Conservation (phyloP, 2,329 filamentous ascomycete species). For the Polychaeton citri region DNA sequence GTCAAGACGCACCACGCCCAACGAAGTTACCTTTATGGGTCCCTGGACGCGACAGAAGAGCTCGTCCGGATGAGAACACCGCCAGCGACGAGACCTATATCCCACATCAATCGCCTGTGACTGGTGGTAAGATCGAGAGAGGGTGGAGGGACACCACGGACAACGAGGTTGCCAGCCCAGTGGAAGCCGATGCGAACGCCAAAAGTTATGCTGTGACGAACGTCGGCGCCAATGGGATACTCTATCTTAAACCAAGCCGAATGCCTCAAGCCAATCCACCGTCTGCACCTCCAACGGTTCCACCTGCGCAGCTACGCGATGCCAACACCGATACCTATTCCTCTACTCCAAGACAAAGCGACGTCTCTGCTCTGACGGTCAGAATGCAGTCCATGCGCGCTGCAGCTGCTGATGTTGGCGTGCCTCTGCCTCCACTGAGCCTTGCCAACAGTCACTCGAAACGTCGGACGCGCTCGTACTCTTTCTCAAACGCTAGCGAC, state of each 20-base stretch:
- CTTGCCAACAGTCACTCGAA: conserved; percentile 10
- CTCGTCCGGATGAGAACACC: too few relatives aligned
- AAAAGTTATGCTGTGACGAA: not conserved
- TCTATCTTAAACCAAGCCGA: conserved; percentile 32
- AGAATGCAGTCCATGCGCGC: conserved; percentile 8
- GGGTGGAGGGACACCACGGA: not conserved
- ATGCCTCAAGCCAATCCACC: conserved; percentile 10
- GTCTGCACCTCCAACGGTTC: conserved; percentile 17
- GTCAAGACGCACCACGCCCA: not conserved
- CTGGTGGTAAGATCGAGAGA: not conserved
- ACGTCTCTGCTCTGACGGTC: not conserved
- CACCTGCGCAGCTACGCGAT: not conserved
- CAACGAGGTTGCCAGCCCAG: not conserved
- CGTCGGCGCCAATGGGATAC: conserved; percentile 27
- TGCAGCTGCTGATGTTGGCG: conserved; percentile 11
- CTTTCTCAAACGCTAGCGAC: conserved; percentile 62
- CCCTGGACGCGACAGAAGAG: not conserved
- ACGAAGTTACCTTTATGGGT: not conserved
- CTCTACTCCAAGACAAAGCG: too few relatives aligned
- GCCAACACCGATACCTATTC: not conserved
- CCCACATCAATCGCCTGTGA: not conserved
- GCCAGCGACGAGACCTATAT: not conserved
- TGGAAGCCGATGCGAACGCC: not conserved
- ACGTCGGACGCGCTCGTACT: conserved; percentile 46
- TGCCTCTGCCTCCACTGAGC: conserved; percentile 11